These are phyloP conservation scores for Salmacisia buchloeana DNA, from an alignment of 1,284 basidiomycete species.

Conservation along the genomic window DNA sequence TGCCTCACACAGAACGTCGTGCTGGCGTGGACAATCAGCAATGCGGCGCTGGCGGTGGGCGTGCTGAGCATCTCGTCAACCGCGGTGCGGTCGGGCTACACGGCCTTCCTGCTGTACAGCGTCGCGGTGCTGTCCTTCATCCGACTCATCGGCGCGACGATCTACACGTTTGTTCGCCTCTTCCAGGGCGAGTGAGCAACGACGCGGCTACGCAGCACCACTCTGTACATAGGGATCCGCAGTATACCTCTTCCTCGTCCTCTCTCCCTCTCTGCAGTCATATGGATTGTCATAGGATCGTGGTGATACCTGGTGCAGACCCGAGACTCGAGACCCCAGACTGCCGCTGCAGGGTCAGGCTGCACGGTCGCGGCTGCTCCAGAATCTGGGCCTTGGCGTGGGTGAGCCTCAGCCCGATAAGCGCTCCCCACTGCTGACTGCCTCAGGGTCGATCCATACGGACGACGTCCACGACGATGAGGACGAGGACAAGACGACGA, in stretches of 20 bases:
- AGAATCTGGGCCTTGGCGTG: too few species aligned
- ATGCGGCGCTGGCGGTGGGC: constrained; percentile 41
- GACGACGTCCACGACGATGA: too few species aligned
- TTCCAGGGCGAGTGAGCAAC: neutral
- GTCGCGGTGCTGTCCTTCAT: constrained; percentile 9
- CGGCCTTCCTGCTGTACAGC: constrained; percentile 20
- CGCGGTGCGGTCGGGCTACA: constrained; percentile 33
- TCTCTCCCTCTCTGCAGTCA: too few species aligned
- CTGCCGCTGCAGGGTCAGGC: too few species aligned
- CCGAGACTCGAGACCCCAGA: too few species aligned
- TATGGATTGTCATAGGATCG: too few species aligned
- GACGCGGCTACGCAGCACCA: neutral
- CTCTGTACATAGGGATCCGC: neutral
- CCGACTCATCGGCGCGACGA: constrained; percentile 6
- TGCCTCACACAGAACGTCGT: constrained; percentile 19
- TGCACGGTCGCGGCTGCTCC: too few species aligned
- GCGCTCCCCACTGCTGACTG: too few species aligned
- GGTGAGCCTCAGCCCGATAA: too few species aligned
- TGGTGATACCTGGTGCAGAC: too few species aligned
- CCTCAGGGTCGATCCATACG: too few species aligned
- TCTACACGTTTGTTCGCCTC: neutral
- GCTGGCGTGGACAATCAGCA: constrained; percentile 27
- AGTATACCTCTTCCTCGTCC: neutral
- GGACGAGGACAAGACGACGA: too few species aligned
- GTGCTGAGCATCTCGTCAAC: constrained; percentile 39